These are phyloP conservation scores for Zygosaccharomyces bisporus DNA, from an alignment of 805 yeast genomes.

Conservation along the genomic window DNA sequence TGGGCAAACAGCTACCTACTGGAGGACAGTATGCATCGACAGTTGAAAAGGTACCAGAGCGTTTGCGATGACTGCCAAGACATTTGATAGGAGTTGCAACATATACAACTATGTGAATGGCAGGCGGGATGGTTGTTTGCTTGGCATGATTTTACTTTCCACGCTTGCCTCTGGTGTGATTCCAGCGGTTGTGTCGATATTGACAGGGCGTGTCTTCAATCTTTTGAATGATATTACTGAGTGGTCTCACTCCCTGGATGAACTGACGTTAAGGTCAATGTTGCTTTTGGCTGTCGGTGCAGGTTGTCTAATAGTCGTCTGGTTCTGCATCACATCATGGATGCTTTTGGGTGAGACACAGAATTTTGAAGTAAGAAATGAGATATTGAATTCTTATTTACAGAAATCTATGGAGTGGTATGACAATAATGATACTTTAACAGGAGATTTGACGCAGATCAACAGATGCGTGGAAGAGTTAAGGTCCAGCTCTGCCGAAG, in stretches of 20 bases:
- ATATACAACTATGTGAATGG: constrained; percentile 25
- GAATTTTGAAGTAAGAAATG: constrained; percentile 51
- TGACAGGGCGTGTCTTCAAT: constrained; percentile 63
- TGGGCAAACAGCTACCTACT: background rate
- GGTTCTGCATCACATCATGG: constrained; percentile 61
- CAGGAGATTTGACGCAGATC: constrained; percentile 62
- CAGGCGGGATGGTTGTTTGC: constrained; percentile 25
- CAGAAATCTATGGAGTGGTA: constrained; percentile 55
- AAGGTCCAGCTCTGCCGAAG: constrained; percentile 64
- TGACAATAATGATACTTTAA: constrained; percentile 50
- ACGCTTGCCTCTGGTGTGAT: constrained; percentile 52
- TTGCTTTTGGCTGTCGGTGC: constrained; percentile 46
- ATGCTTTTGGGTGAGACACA: constrained; percentile 69
- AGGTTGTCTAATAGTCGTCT: constrained; percentile 42
- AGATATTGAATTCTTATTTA: constrained; percentile 45
- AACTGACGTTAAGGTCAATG: constrained; percentile 40
- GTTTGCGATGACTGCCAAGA: background rate
- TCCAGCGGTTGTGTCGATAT: constrained; percentile 57
- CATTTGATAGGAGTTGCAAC: constrained; percentile 5
- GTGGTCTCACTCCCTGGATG: constrained; percentile 13
- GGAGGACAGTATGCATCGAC: no score
- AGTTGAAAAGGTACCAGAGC: background rate
- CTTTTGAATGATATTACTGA: constrained; percentile 34
- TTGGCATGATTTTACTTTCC: constrained; percentile 34
- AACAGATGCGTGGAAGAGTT: constrained; percentile 74